phyloP scores from a whole-genome alignment of 1,139 yeast genomes.

The Nakaseomyces kungkrabaensis region DNA sequence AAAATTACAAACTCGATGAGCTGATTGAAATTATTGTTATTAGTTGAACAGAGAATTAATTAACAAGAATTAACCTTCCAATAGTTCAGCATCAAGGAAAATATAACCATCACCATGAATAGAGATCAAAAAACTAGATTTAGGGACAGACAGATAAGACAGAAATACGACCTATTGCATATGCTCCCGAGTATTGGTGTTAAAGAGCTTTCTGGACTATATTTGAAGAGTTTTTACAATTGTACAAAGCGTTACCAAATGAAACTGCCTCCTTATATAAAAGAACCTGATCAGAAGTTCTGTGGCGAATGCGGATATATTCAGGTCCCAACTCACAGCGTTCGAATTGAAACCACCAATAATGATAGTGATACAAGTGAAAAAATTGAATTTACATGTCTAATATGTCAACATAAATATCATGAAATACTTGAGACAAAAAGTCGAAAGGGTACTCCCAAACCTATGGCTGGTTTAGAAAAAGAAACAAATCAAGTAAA shows the following conservation, averaged over 20 bases:
- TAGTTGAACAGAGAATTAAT: no score
- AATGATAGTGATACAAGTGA: not conserved
- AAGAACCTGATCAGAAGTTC: slow-evolving; percentile 27
- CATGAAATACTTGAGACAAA: not conserved
- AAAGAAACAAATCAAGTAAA: slow-evolving; percentile 11
- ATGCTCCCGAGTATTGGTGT: slow-evolving; percentile 16
- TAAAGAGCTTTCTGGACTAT: slow-evolving; percentile 25
- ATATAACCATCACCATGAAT: slow-evolving; percentile 10
- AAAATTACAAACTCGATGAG: no score
- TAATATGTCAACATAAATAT: not conserved
- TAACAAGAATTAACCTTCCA: no score
- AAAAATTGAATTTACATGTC: not conserved
- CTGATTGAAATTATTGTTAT: no score
- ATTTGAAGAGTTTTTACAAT: slow-evolving; percentile 24
- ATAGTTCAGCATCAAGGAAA: no score
- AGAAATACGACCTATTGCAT: slow-evolving; percentile 26
- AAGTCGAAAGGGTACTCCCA: slow-evolving; percentile 8
- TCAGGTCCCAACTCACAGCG: slow-evolving; percentile 39
- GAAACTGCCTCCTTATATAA: slow-evolving; percentile 16
- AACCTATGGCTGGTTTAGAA: slow-evolving; percentile 21
- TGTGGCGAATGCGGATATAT: slow-evolving; percentile 40
- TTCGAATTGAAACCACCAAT: slow-evolving; percentile 15
- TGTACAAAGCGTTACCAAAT: slow-evolving; percentile 24
- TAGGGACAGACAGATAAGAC: slow-evolving; percentile 20
- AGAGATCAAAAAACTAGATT: slow-evolving; percentile 23